Evolutionary conservation across 2,329 filamentous ascomycete genomes (phyloP).

Genomic region (Aureobasidium vineae): DNA sequence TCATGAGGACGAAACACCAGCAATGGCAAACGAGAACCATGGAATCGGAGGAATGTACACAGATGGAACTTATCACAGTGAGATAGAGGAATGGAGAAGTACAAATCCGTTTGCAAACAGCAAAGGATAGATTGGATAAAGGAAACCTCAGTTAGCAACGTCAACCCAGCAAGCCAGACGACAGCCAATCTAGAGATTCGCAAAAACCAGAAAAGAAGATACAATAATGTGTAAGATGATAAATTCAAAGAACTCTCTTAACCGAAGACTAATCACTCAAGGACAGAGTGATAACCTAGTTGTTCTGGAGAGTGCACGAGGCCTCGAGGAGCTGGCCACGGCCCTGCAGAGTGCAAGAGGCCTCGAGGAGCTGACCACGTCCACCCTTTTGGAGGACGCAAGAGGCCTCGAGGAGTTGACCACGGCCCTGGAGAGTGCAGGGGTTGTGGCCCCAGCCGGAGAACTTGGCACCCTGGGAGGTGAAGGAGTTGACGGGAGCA

Average conservation of each 20-base stretch:
- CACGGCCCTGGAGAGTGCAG: background rate
- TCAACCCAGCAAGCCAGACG: background rate
- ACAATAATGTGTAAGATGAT: too few relatives aligned
- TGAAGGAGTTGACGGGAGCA: background rate
- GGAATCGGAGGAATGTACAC: too few relatives aligned
- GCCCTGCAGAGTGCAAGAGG: background rate
- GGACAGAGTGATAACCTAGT: background rate
- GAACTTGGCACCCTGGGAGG: too few relatives aligned
- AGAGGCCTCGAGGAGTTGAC: background rate
- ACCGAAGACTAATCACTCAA: too few relatives aligned
- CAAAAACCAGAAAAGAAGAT: background rate
- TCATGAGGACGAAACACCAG: too few relatives aligned
- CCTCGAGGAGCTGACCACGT: background rate
- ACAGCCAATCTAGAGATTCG: background rate
- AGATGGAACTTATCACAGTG: too few relatives aligned
- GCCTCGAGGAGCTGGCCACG: background rate
- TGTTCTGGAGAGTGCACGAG: background rate
- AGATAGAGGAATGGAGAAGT: too few relatives aligned
- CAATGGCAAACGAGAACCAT: too few relatives aligned
- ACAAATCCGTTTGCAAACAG: background rate
- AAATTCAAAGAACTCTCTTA: too few relatives aligned
- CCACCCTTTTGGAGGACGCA: background rate
- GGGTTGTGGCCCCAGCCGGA: too few relatives aligned
- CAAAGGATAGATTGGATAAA: background rate
- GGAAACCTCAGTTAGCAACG: background rate